Evolutionary conservation across 345 rosid genomes (phyloP).

Genomic region (Limnanthes douglasii): DNA sequence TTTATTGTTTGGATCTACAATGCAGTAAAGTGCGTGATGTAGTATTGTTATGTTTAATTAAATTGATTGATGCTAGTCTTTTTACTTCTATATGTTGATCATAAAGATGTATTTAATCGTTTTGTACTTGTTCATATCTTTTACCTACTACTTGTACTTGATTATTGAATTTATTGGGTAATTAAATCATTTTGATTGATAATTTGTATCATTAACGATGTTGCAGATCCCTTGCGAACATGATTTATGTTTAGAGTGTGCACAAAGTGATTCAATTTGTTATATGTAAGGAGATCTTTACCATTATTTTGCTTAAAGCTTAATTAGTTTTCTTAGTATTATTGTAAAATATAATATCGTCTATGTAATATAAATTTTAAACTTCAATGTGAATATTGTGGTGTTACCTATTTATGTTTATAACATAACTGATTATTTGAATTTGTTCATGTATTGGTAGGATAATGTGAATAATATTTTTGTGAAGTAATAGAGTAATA

Average conservation of each 20-base stretch:
- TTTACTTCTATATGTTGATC: too few species aligned
- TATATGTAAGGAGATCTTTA: slow-evolving; percentile 56
- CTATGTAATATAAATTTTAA: background rate
- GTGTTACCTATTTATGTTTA: too few species aligned
- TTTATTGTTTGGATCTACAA: too few species aligned
- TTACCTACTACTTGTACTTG: too few species aligned
- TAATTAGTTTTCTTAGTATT: background rate
- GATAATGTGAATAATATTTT: background rate
- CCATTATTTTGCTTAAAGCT: slow-evolving; percentile 6
- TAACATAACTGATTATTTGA: too few species aligned
- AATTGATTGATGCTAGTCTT: too few species aligned
- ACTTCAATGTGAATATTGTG: background rate
- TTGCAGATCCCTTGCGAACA: slow-evolving; percentile 95
- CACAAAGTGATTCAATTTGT: slow-evolving; percentile 88
- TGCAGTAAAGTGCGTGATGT: too few species aligned
- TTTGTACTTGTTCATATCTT: too few species aligned
- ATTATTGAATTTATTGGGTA: too few species aligned
- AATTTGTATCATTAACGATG: background rate
- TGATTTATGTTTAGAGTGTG: slow-evolving; percentile 87
- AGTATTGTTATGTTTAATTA: too few species aligned
- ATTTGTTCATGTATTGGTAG: background rate
- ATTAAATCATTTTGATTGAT: background rate
- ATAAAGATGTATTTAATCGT: too few species aligned
- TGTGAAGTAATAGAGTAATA: slow-evolving; percentile 1
- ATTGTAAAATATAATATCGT: background rate